A percentile compares a stretch with the other conserved stretches of the same genome.
phyloP scores from a whole-genome alignment of 352 stramenopile genomes.

The Pythium rhizo-oryzae region DNA sequence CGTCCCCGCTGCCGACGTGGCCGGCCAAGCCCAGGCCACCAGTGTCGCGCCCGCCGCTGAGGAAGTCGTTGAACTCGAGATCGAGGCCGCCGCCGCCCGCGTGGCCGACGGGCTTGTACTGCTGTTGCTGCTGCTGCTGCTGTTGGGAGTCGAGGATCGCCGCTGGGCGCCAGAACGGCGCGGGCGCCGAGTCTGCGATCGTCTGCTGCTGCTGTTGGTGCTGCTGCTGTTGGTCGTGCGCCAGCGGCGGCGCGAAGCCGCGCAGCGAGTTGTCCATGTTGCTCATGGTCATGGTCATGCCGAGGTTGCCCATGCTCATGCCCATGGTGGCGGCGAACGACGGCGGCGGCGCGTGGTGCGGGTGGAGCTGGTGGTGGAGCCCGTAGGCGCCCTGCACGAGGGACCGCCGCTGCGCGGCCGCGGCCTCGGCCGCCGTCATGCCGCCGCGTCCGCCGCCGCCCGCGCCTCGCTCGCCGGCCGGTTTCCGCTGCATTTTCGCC shows the following conservation, averaged over 20 bases:
- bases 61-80: constrained; percentile 31
- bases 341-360: background rate
- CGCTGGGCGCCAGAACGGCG: constrained; percentile 26
- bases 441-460: constrained; percentile 2
- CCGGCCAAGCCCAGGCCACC: background rate
- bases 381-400: constrained; percentile 13
- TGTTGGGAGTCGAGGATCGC: constrained; percentile 21
- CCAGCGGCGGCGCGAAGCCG: constrained; percentile 14
- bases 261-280: constrained; percentile 29
- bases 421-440: background rate
- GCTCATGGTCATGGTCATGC: constrained; percentile 32
- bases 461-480: constrained; percentile 1
- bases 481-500: constrained; percentile 12
- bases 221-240: constrained; percentile 4
- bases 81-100: constrained; percentile 6
- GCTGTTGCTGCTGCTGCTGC: constrained; percentile 20
- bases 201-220: background rate
- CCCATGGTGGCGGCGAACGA: constrained; percentile 4
- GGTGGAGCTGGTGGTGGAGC: constrained; percentile 14
- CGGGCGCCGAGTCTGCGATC: constrained; percentile 8
- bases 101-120: constrained; percentile 17
- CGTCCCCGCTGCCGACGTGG: background rate
- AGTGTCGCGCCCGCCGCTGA: constrained; percentile 3
- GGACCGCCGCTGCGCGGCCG: constrained; percentile 8
- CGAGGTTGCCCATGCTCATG: constrained; percentile 26